Base-by-base conservation (phyloP, 139 green algal genomes). In the Asterochloris sp. region DNA sequence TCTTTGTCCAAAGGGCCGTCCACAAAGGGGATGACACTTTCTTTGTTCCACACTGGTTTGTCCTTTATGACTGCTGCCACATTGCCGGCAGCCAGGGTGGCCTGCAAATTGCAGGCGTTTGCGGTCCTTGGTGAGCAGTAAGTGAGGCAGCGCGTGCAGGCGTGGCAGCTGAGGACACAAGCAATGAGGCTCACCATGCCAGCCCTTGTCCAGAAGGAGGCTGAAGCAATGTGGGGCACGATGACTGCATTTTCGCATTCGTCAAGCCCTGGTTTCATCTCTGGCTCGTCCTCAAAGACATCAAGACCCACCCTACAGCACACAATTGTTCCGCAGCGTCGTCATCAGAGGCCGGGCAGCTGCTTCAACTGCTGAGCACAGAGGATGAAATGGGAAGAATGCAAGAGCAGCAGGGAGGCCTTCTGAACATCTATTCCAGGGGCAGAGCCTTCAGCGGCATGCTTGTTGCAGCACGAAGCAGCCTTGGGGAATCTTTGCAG, bases 231-330 rank as follows among this genome's bases (percentile, higher is more conserved):
- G 90, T 99, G 97, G 10, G 97, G 97, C 81, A 99, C 95, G 47
- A 99, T 95, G 29, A 99, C 97, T 16, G 94, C 96, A 84, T 99
- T 99, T 19, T 89, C 82, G 78, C 92, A 95, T 12, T 99, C 90
- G 0, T 76, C 88, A 38, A 99, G 92, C 1, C 97, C 97, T 13
- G 96, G 92, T 86, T 93, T 94, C 95, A 99, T 99, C 62, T 90
- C 78, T 0, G 97, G 97, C 93, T 99, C 97, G 81, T 99, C 92
- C 91, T 99, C 97, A 88, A 98, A 99, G 84, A 99, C 96, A 84
- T 99, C 96, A 74, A 99, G 90, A n/a, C 95, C 93, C 24, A 54
- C 54, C 85, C 88, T 88, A 77, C 60, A 71, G 19, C 17, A 26
- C 17, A 71, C 19, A 21, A 71, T 71, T 2, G 66, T 6, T 54